Evolutionary conservation across 225 moss, liverwort and hornwort species (phyloP).

Genomic region (Physcomitrium patens): DNA sequence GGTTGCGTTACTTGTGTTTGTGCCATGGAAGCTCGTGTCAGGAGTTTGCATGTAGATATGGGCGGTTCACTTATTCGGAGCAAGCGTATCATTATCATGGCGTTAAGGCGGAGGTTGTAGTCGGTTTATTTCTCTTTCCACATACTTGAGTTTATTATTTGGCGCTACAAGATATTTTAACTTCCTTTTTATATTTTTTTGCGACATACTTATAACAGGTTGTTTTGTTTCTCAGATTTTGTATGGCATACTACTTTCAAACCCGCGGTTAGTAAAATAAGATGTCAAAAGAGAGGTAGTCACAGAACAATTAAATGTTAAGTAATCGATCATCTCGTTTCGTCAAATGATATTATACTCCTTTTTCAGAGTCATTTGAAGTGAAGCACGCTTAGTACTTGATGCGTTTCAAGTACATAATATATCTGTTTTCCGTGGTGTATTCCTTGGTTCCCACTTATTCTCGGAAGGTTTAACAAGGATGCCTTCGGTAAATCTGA

Average conservation of each 20-base stretch:
- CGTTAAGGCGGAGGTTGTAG: too few relatives aligned
- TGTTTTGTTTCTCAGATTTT: too few relatives aligned
- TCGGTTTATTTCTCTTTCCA: too few relatives aligned
- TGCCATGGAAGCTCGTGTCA: background rate
- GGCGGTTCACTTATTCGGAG: background rate
- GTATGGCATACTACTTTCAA: too few relatives aligned
- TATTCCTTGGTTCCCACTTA: background rate
- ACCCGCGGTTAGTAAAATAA: too few relatives aligned
- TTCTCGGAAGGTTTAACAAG: background rate
- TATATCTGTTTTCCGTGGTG: background rate
- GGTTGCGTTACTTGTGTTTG: background rate
- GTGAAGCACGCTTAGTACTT: slow-evolving; percentile 14
- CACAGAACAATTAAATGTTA: too few relatives aligned
- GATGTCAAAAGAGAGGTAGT: too few relatives aligned
- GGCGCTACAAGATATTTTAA: too few relatives aligned
- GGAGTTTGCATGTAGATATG: background rate
- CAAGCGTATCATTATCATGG: background rate
- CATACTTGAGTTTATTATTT: too few relatives aligned
- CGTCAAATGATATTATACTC: background rate
- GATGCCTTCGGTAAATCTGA: background rate
- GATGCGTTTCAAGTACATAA: slow-evolving; percentile 15
- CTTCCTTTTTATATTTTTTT: too few relatives aligned
- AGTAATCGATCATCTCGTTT: slow-evolving; percentile 19
- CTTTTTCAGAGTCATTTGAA: background rate
- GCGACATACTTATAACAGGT: too few relatives aligned